phyloP scores from a whole-genome alignment of 768 basidiomycete species.

The Suillus alpinus region DNA sequence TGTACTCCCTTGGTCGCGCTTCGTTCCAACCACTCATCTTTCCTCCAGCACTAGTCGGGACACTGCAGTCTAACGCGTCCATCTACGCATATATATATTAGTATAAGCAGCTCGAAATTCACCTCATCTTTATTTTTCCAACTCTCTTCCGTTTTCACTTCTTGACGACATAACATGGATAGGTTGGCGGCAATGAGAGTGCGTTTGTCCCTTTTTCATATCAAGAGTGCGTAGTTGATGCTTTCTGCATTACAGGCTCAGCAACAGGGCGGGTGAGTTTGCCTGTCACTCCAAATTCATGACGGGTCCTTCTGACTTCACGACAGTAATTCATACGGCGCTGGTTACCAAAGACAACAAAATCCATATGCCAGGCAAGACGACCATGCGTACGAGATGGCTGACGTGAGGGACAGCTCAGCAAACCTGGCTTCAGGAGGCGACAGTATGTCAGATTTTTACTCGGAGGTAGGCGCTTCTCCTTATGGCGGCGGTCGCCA shows the following conservation, averaged over 20 bases:
- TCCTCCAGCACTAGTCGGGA: background rate
- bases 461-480: conserved; percentile 58
- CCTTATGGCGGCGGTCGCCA: background rate
- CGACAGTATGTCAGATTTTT: conserved; percentile 69
- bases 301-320: conserved; percentile 9
- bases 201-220: conserved; percentile 18
- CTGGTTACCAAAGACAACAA: conserved; percentile 33
- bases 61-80: background rate
- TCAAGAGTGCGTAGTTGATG: conserved; percentile 6
- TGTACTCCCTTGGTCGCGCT: background rate
- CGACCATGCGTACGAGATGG: conserved; percentile 63
- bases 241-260: conserved; percentile 49
- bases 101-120: no score
- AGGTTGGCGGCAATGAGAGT: conserved; percentile 88
- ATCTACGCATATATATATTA: background rate
- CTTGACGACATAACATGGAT: conserved; percentile 70
- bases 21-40: background rate
- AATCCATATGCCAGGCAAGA: conserved; percentile 73
- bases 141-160: conserved; percentile 25
- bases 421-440: conserved; percentile 42
- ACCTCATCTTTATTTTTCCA: background rate
- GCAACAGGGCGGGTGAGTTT: conserved; percentile 53
- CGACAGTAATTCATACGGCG: conserved; percentile 26
- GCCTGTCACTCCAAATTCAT: conserved; percentile 34
- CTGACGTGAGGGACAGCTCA: conserved; percentile 60